These are phyloP conservation scores for Yamadazyma takamatsuzukensis DNA, from an alignment of 805 yeast genomes.

Conservation along the genomic window DNA sequence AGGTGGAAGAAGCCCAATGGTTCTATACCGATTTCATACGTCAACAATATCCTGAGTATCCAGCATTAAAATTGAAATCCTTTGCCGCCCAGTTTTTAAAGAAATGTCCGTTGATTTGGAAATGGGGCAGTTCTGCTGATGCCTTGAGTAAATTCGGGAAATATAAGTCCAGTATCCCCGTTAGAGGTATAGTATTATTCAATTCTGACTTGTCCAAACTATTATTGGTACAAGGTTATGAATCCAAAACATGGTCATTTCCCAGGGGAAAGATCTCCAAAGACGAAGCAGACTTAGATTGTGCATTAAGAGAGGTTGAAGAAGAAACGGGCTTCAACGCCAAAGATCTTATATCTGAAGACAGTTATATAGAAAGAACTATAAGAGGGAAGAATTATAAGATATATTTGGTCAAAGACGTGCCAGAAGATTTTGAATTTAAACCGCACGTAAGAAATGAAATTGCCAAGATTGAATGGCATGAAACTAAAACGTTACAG, in stretches of 20 bases:
- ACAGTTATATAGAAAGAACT: conserved; percentile 77
- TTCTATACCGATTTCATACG: conserved; percentile 84
- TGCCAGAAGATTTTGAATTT: conserved; percentile 74
- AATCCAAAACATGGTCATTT: conserved; percentile 82
- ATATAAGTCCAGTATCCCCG: conserved; percentile 90
- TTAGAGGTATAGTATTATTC: conserved; percentile 89
- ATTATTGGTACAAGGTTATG: conserved; percentile 80
- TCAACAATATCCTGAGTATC: conserved; percentile 68
- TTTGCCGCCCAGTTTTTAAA: conserved; percentile 68
- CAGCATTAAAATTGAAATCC: conserved; percentile 69
- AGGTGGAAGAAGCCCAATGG: conserved; percentile 98
- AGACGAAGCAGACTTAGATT: conserved; percentile 80
- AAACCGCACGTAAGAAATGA: conserved; percentile 85
- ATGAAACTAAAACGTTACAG: conserved; percentile 45
- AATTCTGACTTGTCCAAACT: conserved; percentile 67
- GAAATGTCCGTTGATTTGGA: conserved; percentile 74
- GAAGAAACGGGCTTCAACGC: conserved; percentile 95
- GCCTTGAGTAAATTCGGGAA: conserved; percentile 77
- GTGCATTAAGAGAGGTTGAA: conserved; percentile 87
- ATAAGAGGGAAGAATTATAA: conserved; percentile 81
- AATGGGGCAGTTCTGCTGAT: conserved; percentile 78
- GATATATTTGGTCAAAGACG: conserved; percentile 70
- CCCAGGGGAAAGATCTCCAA: conserved; percentile 97
- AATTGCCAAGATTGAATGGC: conserved; percentile 81
- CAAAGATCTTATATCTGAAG: conserved; percentile 58